phyloP scores from a whole-genome alignment of 2,329 filamentous ascomycete genomes.

The Colletotrichum zoysiae region DNA sequence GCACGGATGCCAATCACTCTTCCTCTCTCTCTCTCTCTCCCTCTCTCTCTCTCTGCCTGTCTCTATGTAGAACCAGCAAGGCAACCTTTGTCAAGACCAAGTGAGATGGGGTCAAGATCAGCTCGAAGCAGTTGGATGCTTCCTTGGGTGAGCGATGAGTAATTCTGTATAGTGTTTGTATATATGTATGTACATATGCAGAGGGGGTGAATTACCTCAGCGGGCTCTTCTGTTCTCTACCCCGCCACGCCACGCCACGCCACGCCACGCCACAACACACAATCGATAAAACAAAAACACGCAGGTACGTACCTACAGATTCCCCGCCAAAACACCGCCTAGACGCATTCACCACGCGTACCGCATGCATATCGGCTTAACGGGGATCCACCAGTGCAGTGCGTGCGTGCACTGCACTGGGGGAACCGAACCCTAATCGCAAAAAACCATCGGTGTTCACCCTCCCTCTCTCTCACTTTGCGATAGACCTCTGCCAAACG shows the following conservation, averaged over 20 bases:
- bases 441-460: constrained; percentile 44
- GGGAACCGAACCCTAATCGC: constrained; percentile 48
- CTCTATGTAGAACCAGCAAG: background rate
- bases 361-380: constrained; percentile 17
- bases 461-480: background rate
- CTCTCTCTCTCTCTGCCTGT: too few species aligned
- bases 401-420: background rate
- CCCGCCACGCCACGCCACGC: constrained; percentile 17
- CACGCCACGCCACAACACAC: constrained; percentile 6
- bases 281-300: background rate
- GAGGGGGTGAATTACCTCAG: constrained; percentile 25
- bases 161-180: constrained; percentile 23
- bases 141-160: constrained; percentile 18
- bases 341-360: background rate
- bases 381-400: constrained; percentile 1
- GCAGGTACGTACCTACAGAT: background rate
- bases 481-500: constrained; percentile 25
- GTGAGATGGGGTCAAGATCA: background rate
- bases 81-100: background rate
- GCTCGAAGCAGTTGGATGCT: constrained; percentile 1
- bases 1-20: constrained; percentile 22
- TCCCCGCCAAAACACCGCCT: constrained; percentile 28
- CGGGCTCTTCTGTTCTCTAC: constrained; percentile 6
- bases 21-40: background rate
- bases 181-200: constrained; percentile 34